A percentile compares a stretch with the other conserved stretches of the same genome.
Conservation (phyloP, 2,329 filamentous ascomycete species). For the Arthrobotrys megalospora region DNA sequence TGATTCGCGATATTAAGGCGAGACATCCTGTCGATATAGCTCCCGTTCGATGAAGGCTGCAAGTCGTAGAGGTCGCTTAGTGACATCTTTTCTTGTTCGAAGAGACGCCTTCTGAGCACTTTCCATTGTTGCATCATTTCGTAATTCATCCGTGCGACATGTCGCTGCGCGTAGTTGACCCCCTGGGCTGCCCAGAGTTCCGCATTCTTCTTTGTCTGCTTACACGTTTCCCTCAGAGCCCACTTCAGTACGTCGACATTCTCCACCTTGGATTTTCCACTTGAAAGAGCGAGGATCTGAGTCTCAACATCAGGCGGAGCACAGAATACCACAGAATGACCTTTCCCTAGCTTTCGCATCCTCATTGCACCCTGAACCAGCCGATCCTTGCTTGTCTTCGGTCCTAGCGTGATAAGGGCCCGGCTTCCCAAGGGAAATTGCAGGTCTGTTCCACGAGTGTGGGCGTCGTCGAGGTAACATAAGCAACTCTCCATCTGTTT, state of each 20-base stretch:
- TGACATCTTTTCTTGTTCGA: conserved; percentile 73
- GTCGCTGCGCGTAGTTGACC: conserved; percentile 68
- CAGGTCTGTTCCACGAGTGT: conserved; percentile 80
- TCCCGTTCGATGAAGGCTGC: conserved; percentile 61
- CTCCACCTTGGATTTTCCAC: conserved; percentile 65
- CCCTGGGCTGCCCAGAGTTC: conserved; percentile 77
- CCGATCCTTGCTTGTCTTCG: conserved; percentile 77
- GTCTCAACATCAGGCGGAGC: conserved; percentile 72
- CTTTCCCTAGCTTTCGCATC: conserved; percentile 78
- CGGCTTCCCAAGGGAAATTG: conserved; percentile 74
- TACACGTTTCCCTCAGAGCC: conserved; percentile 74
- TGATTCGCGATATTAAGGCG: conserved; percentile 17
- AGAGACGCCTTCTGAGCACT: conserved; percentile 67
- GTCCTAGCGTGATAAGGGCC: conserved; percentile 78
- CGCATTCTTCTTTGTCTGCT: conserved; percentile 70
- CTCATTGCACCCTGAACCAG: conserved; percentile 81
- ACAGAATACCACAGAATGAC: conserved; percentile 74
- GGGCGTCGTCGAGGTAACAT: conserved; percentile 79
- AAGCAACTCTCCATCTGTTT: conserved; percentile 74
- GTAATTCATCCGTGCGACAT: conserved; percentile 3
- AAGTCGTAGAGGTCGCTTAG: conserved; percentile 72
- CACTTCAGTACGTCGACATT: conserved; percentile 74
- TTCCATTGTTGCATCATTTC: conserved; percentile 13
- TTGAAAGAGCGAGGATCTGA: conserved; percentile 69
- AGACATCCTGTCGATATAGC: conserved; percentile 16